Base-by-base conservation (phyloP, 768 basidiomycete species). In the Arthromyces matolae region DNA sequence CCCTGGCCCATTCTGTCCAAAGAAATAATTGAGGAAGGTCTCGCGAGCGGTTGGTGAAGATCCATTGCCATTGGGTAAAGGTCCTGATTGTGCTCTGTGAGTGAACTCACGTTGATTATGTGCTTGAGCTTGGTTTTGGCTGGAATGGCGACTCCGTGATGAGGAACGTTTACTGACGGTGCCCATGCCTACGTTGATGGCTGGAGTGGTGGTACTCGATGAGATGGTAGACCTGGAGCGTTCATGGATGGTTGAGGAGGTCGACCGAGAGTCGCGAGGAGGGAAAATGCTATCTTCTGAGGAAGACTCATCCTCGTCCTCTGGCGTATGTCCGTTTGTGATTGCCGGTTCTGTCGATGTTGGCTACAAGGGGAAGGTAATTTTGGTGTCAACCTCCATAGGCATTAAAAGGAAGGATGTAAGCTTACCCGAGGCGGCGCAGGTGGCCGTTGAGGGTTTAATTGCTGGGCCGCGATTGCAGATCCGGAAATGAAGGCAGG, bases 1-100 rank as follows among this genome's bases (percentile, higher is more conserved):
- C 0, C 87, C 91, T 22, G 86, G 79, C 0, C 88, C 88, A 53
- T 87, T 88, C 66, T 87, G 88, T 9, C 96, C 96, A 64, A 99
- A 98, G 73, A 99, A 97, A 67, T 97, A 97, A 61, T 90, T 95
- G 51, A 98, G 73, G 75, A 98, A 96, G 2, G 90, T 89, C 60
- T 97, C 96, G 54, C 88, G 79, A 10, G 93, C 84, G 0, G 83
- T 73, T 12, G 75, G 72, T 24, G 78, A 76, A 8, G 67, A 63
- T 39, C 67, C 67, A 47, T 61, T 64, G 18, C 44, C 63, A 25
- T 55, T 58, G 14, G 51, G 49, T 25, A 47, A 18, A 2, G 54
- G 66, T 50, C 67, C 64, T 45, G 71, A 71, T 41, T 73, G 69
- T 8, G 68, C 64, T 49, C 68, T 58, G 18, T 44, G 46, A 1